Conservation (phyloP, 2,329 filamentous ascomycete species). For the Hypocrella siamensis region DNA sequence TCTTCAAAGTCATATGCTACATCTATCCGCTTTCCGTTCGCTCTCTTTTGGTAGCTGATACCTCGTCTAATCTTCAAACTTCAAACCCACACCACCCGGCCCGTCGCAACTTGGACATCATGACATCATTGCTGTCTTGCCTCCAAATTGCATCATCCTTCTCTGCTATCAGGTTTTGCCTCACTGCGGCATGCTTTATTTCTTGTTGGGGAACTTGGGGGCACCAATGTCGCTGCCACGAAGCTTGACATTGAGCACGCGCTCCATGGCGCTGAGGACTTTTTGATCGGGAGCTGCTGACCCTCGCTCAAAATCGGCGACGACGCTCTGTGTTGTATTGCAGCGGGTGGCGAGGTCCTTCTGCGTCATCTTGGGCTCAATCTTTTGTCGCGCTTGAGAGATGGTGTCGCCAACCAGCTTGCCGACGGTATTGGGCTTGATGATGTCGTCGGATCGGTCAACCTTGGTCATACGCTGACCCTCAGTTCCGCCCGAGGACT, state of each 20-base stretch:
- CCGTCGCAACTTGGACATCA: no score
- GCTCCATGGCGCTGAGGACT: slow-evolving; percentile 62
- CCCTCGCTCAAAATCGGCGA: slow-evolving; percentile 77
- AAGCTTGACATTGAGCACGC: slow-evolving; percentile 75
- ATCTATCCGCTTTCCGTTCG: no score
- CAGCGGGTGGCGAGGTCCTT: slow-evolving; percentile 75
- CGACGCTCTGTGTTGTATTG: slow-evolving; percentile 67
- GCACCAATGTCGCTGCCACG: slow-evolving; percentile 72
- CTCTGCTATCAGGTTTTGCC: no score
- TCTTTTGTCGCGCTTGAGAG: slow-evolving; percentile 59
- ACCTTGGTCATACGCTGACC: slow-evolving; percentile 96
- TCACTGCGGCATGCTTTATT: slow-evolving; percentile 14
- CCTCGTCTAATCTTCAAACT: no score
- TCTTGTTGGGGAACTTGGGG: slow-evolving; percentile 68
- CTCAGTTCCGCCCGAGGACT: slow-evolving; percentile 32
- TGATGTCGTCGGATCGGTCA: slow-evolving; percentile 91
- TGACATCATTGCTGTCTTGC: no score
- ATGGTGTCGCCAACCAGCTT: slow-evolving; percentile 70
- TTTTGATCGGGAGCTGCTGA: slow-evolving; percentile 70
- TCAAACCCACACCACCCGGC: no score
- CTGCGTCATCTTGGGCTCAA: slow-evolving; percentile 92
- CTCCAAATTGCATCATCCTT: no score
- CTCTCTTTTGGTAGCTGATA: no score
- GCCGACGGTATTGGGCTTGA: slow-evolving; percentile 89
- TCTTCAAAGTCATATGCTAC: no score